phyloP scores from a whole-genome alignment of 2,329 filamentous ascomycete genomes.

The Blastomyces gilchristii region DNA sequence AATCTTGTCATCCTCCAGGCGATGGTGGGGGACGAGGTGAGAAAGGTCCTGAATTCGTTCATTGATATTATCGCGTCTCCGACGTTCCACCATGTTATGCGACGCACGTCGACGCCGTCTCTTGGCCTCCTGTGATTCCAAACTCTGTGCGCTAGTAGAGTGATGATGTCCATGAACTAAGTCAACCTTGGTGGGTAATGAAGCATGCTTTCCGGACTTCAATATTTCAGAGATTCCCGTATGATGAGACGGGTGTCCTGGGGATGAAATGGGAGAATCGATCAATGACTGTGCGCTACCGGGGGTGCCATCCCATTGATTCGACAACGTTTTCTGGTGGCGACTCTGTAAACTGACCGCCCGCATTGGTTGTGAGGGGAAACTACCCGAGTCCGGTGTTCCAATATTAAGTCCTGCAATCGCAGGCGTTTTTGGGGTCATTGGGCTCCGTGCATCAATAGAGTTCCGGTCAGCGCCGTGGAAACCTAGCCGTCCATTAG shows the following conservation, averaged over 20 bases:
- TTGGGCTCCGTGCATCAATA: slow-evolving; percentile 65
- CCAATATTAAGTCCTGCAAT: slow-evolving; percentile 62
- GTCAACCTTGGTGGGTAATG: slow-evolving; percentile 77
- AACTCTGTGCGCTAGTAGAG: slow-evolving; percentile 34
- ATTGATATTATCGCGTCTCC: slow-evolving; percentile 95
- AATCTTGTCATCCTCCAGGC: slow-evolving; percentile 93
- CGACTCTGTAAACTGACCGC: slow-evolving; percentile 49
- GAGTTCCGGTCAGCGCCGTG: slow-evolving; percentile 61
- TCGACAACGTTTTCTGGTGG: slow-evolving; percentile 76
- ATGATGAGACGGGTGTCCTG: slow-evolving; percentile 45
- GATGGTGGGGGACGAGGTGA: slow-evolving; percentile 80
- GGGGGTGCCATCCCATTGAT: slow-evolving; percentile 81
- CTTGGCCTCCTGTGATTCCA: slow-evolving; percentile 87
- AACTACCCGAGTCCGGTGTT: slow-evolving; percentile 60
- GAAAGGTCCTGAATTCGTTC: slow-evolving; percentile 96
- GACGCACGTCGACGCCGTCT: slow-evolving; percentile 82
- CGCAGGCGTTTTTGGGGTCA: slow-evolving; percentile 77
- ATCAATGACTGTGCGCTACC: slow-evolving; percentile 76
- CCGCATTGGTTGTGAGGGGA: slow-evolving; percentile 68
- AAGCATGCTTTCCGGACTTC: slow-evolving; percentile 69
- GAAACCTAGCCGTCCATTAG: slow-evolving; percentile 52
- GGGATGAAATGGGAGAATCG: slow-evolving; percentile 81
- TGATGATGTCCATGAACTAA: slow-evolving; percentile 38
- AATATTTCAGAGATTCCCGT: slow-evolving; percentile 82
- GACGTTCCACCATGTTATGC: slow-evolving; percentile 90